phyloP scores from a whole-genome alignment of 2,329 filamentous ascomycete species.

The Neopestalotiopsis sp. region DNA sequence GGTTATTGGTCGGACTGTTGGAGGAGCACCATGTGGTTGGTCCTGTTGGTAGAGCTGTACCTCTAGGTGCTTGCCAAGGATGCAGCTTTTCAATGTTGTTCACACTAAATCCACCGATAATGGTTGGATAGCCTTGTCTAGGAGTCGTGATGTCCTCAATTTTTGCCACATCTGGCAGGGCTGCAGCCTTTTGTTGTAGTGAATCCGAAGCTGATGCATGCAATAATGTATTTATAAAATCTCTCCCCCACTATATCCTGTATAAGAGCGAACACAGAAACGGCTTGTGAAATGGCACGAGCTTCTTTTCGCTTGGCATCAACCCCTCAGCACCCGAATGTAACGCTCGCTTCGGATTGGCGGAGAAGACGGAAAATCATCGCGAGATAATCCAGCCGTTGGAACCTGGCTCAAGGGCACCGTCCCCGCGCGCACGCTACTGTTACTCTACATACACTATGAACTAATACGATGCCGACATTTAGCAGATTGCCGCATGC shows the following conservation, averaged over 20 bases:
- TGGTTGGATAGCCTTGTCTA: not conserved
- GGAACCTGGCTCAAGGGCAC: too few species aligned
- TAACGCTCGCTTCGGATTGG: conserved; percentile 1
- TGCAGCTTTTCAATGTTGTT: not conserved
- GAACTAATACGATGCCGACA: not conserved
- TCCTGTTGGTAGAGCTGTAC: not conserved
- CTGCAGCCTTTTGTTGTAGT: not conserved
- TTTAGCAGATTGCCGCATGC: not conserved
- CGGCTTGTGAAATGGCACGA: not conserved
- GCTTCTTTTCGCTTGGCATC: not conserved
- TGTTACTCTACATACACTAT: too few species aligned
- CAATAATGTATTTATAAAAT: not conserved
- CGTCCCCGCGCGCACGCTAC: too few species aligned
- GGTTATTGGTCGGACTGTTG: not conserved
- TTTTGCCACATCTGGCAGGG: not conserved
- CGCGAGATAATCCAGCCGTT: not conserved
- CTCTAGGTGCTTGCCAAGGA: not conserved
- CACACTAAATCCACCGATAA: not conserved
- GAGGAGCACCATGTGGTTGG: not conserved
- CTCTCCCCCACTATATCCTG: not conserved
- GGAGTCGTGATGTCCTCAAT: not conserved
- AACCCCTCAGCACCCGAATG: not conserved
- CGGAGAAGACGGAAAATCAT: not conserved
- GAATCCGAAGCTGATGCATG: not conserved
- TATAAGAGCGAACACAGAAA: not conserved